A percentile compares a stretch with the other conserved stretches of the same genome.
phyloP scores from a whole-genome alignment of 2,329 filamentous ascomycete species.

The Ilyonectria robusta region DNA sequence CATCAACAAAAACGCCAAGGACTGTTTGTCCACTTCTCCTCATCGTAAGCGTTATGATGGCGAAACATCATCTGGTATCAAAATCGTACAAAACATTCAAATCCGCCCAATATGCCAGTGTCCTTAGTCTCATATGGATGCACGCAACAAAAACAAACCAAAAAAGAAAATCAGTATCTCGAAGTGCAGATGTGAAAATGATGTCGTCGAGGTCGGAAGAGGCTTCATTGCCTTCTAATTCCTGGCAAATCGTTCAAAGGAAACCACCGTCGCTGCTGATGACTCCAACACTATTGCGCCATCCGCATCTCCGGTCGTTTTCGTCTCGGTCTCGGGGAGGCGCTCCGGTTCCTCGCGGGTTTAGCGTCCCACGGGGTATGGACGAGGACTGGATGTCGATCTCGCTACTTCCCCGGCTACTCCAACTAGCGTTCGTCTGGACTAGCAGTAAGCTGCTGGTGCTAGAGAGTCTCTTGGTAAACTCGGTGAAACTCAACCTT shows the following conservation, averaged over 20 bases:
- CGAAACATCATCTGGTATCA: conserved; percentile 47
- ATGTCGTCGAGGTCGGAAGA: conserved; percentile 3
- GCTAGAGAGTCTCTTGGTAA: conserved; percentile 72
- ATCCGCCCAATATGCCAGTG: conserved; percentile 26
- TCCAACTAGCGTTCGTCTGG: conserved; percentile 68
- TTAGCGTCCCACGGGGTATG: conserved; percentile 56
- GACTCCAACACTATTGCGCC: conserved; percentile 70
- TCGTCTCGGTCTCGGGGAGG: conserved; percentile 53
- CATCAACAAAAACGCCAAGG: conserved; percentile 40
- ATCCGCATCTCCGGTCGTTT: conserved; percentile 65
- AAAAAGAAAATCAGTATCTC: conserved; percentile 17
- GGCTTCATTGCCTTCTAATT: conserved; percentile 6
- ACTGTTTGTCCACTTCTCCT: conserved; percentile 33
- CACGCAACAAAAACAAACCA: conserved; percentile 13
- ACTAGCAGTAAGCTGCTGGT: conserved; percentile 72
- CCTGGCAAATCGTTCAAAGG: conserved; percentile 55
- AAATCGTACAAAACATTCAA: conserved; percentile 46
- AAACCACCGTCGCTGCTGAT: conserved; percentile 69
- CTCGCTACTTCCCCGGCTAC: conserved; percentile 65
- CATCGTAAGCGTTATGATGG: conserved; percentile 46
- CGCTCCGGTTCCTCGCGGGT: conserved; percentile 56
- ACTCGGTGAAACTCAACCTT: conserved; percentile 73
- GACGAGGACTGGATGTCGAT: conserved; percentile 57
- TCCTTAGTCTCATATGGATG: conserved; percentile 18
- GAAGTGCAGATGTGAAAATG: conserved; percentile 15